Evolutionary conservation across 108 stramenopile genomes (phyloP).

Genomic region (Chaetoceros muelleri): DNA sequence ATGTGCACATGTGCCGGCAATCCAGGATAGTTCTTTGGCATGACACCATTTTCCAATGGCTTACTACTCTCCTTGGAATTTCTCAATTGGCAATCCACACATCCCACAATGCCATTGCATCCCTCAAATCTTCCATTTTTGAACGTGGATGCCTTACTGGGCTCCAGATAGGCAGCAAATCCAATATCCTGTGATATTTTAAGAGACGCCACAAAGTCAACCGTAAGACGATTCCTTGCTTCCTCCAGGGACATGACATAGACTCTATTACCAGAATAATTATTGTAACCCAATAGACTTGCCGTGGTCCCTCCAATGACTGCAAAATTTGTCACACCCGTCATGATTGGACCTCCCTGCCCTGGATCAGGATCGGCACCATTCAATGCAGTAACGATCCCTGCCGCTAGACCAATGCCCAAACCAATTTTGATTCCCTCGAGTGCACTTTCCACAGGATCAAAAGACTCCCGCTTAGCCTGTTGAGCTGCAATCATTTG

Average conservation of each 20-base stretch:
- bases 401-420: slow-evolving; percentile 10
- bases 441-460: slow-evolving; percentile 11
- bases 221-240: slow-evolving; percentile 20
- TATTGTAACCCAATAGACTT: slow-evolving; percentile 10
- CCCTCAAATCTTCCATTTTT: slow-evolving; percentile 5
- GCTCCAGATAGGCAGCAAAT: slow-evolving; percentile 14
- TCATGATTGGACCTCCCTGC: background rate
- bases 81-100: slow-evolving; percentile 19
- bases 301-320: slow-evolving; percentile 13
- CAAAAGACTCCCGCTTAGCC: slow-evolving; percentile 15
- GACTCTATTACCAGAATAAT: slow-evolving; percentile 13
- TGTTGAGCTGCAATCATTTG: slow-evolving; percentile 19
- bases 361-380: slow-evolving; percentile 3
- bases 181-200: slow-evolving; percentile 21
- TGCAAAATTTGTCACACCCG: slow-evolving; percentile 2
- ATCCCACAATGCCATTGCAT: slow-evolving; percentile 14
- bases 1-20: slow-evolving; percentile 24
- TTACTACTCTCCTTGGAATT: slow-evolving; percentile 10
- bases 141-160: background rate
- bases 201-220: slow-evolving; percentile 21
- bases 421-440: slow-evolving; percentile 21
- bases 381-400: slow-evolving; percentile 7
- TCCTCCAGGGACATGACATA: slow-evolving; percentile 16
- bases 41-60: slow-evolving; percentile 5
- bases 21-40: slow-evolving; percentile 7